Conservation (phyloP, 306 rosid genomes). For the Chamaecrista fasciculata region DNA sequence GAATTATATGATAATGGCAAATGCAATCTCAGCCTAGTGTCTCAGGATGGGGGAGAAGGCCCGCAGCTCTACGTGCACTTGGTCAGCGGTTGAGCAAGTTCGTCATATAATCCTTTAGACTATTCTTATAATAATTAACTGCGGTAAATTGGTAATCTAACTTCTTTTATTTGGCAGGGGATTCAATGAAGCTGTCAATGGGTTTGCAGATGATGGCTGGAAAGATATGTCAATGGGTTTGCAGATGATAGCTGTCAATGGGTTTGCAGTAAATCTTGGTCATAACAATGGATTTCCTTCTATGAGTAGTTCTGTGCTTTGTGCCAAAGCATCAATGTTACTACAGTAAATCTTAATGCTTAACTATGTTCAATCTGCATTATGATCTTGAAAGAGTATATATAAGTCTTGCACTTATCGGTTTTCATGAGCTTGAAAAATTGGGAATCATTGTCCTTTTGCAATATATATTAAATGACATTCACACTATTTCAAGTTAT, state of each 20-base stretch:
- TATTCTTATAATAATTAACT: not conserved
- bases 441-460: not conserved
- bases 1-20: no score
- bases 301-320: constrained; percentile 68
- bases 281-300: constrained; percentile 77
- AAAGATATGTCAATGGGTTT: constrained; percentile 90
- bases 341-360: constrained; percentile 42
- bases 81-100: constrained; percentile 89
- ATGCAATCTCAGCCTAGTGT: constrained; percentile 95
- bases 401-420: not conserved
- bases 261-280: constrained; percentile 64
- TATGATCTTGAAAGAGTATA: not conserved
- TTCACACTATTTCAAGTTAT: constrained; percentile 1
- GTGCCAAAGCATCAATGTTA: constrained; percentile 98
- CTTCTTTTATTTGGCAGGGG: constrained; percentile 51
- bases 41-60: constrained; percentile 93
- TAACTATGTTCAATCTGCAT: not conserved
- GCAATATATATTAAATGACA: not conserved
- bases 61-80: constrained; percentile 85
- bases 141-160: not conserved
- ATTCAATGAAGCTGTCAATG: constrained; percentile 95
- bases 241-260: constrained; percentile 91
- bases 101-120: constrained; percentile 9
- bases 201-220: constrained; percentile 93
- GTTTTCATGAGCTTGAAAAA: not conserved